phyloP scores from a whole-genome alignment of 768 basidiomycete genomes.

The Udeniomyces megalosporus region DNA sequence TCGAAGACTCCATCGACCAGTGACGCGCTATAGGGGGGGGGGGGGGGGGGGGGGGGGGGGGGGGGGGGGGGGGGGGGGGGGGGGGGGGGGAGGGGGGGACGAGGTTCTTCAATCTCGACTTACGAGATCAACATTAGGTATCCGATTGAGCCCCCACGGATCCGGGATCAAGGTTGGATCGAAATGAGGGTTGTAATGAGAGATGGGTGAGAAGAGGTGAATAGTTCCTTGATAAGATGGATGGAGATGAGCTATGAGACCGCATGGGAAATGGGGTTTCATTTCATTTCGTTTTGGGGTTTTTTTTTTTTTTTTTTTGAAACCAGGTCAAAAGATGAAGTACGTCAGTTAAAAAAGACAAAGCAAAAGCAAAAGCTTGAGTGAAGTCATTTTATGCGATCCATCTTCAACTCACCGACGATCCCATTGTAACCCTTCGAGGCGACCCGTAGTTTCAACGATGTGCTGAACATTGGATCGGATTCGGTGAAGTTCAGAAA shows the following conservation, averaged over 20 bases:
- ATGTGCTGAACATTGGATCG: too few relatives aligned
- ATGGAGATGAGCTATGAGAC: too few relatives aligned
- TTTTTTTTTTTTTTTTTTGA: neutral
- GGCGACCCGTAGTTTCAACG: too few relatives aligned
- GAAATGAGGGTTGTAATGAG: neutral
- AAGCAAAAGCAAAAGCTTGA: too few relatives aligned
- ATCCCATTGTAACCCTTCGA: too few relatives aligned
- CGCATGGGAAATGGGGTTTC: neutral
- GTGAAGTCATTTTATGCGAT: too few relatives aligned
- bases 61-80: neutral
- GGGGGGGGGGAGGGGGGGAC: neutral
- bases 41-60: neutral
- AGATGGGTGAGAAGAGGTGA: neutral
- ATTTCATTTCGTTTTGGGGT: neutral
- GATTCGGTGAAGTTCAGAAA: too few relatives aligned
- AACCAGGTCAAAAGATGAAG: neutral
- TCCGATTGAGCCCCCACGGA: neutral
- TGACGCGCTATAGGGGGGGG: neutral
- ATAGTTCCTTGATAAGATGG: too few relatives aligned
- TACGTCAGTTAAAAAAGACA: neutral
- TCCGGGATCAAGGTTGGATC: neutral
- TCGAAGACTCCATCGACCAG: neutral
- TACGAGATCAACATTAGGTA: too few relatives aligned
- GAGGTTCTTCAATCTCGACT: neutral
- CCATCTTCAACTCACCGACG: too few relatives aligned